Evolutionary conservation across 192 early-diverging fungal species (phyloP).

Genomic region (Phycomyces blakesleeanus): DNA sequence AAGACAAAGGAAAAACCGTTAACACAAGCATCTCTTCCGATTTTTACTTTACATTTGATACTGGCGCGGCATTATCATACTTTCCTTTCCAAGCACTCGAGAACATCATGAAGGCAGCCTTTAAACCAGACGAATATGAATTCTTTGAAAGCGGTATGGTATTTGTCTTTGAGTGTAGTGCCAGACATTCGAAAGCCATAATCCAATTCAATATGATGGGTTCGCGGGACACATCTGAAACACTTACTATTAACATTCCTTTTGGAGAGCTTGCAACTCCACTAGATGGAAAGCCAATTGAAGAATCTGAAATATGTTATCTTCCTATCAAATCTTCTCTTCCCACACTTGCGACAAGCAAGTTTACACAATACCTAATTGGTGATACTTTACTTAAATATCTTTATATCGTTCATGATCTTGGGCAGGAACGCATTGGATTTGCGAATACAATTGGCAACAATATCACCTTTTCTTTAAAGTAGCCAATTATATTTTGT

Average conservation of each 20-base stretch:
- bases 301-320: slow-evolving; percentile 6
- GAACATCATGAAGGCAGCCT: neutral
- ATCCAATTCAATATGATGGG: slow-evolving; percentile 1
- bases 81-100: neutral
- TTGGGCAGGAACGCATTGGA: slow-evolving; percentile 19
- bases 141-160: neutral
- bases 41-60: slow-evolving; percentile 13
- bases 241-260: slow-evolving; percentile 14
- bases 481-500: too few species aligned
- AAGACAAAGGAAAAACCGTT: neutral
- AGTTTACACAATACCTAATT: neutral
- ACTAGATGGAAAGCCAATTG: slow-evolving; percentile 19
- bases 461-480: too few species aligned
- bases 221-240: neutral
- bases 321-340: slow-evolving; percentile 4
- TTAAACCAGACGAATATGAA: neutral
- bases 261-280: slow-evolving; percentile 8
- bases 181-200: neutral
- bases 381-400: slow-evolving; percentile 13
- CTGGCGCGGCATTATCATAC: slow-evolving; percentile 16
- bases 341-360: neutral
- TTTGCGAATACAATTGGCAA: slow-evolving; percentile 8
- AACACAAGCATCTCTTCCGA: neutral
- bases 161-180: neutral
- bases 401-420: slow-evolving; percentile 19